A percentile compares a stretch with the other conserved stretches of the same genome.
phyloP scores from a whole-genome alignment of 2,329 filamentous ascomycete species.

The Atkinsonella texensis region DNA sequence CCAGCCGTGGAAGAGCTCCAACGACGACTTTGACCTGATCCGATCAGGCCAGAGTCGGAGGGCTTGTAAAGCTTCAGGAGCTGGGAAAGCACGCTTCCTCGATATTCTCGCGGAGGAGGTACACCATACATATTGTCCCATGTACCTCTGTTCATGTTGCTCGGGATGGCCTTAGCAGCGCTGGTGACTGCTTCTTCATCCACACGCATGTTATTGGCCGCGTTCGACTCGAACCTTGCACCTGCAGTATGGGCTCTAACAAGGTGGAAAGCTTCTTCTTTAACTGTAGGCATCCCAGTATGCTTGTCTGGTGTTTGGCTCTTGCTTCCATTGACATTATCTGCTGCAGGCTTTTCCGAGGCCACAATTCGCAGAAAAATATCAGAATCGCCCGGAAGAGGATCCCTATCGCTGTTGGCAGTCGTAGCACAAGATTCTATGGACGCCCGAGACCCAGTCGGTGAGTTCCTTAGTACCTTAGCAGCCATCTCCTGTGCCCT shows the following conservation, averaged over 20 bases:
- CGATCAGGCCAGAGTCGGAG: slow-evolving; percentile 14
- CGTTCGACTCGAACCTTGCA: slow-evolving; percentile 9
- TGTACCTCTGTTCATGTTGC: slow-evolving; percentile 25
- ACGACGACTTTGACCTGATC: slow-evolving; percentile 12
- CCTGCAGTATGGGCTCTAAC: slow-evolving; percentile 28
- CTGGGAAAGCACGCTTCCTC: slow-evolving; percentile 33
- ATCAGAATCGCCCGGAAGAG: slow-evolving; percentile 11
- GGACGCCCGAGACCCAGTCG: slow-evolving; percentile 23
- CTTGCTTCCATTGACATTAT: background rate
- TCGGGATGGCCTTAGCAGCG: slow-evolving; percentile 11
- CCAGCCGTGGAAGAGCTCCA: slow-evolving; percentile 17
- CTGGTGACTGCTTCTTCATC: slow-evolving; percentile 10
- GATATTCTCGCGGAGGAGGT: slow-evolving; percentile 28
- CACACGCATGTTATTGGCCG: slow-evolving; percentile 3
- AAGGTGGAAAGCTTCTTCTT: slow-evolving; percentile 28
- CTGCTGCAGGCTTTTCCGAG: background rate
- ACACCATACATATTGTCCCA: slow-evolving; percentile 30
- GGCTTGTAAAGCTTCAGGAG: slow-evolving; percentile 35
- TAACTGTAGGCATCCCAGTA: background rate
- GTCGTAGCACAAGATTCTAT: slow-evolving; percentile 24
- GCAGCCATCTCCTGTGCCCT: slow-evolving; percentile 30
- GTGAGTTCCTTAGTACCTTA: slow-evolving; percentile 24
- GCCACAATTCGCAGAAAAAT: slow-evolving; percentile 23
- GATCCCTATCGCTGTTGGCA: slow-evolving; percentile 16
- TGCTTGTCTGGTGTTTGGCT: slow-evolving; percentile 3